phyloP scores from a whole-genome alignment of 2,329 filamentous ascomycete genomes.

The Sphaerulina musiva region DNA sequence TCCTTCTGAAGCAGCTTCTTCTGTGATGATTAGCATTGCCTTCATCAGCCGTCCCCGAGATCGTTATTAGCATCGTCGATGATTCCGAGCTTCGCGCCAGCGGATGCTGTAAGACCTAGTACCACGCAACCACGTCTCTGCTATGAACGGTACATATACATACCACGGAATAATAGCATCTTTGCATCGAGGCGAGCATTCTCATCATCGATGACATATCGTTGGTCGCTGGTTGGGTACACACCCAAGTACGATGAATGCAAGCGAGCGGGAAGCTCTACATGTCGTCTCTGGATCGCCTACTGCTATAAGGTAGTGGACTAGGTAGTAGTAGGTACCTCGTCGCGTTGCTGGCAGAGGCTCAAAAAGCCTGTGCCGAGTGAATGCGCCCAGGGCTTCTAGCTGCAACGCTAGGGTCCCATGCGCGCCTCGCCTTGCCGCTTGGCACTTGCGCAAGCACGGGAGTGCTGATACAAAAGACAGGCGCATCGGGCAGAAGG shows the following conservation, averaged over 20 bases:
- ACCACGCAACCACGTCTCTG: too few species aligned
- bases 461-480: not conserved
- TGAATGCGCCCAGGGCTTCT: not conserved
- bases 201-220: too few species aligned
- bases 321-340: too few species aligned
- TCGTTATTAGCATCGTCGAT: not conserved
- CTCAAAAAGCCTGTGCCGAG: not conserved
- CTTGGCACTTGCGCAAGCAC: not conserved
- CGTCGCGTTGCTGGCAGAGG: not conserved
- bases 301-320: too few species aligned
- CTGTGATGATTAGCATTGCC: too few species aligned
- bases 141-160: too few species aligned
- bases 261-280: not conserved
- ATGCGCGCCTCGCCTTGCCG: not conserved
- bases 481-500: slow-evolving; percentile 2
- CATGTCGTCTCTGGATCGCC: not conserved
- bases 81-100: not conserved
- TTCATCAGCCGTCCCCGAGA: too few species aligned
- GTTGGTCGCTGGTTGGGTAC: not conserved
- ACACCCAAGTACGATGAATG: not conserved
- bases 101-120: too few species aligned
- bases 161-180: too few species aligned
- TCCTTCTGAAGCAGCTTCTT: too few species aligned
- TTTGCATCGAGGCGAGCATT: too few species aligned
- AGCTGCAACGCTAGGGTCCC: not conserved